Base-by-base conservation (phyloP, 1,284 basidiomycete genomes). In the Fomes fomentarius region DNA sequence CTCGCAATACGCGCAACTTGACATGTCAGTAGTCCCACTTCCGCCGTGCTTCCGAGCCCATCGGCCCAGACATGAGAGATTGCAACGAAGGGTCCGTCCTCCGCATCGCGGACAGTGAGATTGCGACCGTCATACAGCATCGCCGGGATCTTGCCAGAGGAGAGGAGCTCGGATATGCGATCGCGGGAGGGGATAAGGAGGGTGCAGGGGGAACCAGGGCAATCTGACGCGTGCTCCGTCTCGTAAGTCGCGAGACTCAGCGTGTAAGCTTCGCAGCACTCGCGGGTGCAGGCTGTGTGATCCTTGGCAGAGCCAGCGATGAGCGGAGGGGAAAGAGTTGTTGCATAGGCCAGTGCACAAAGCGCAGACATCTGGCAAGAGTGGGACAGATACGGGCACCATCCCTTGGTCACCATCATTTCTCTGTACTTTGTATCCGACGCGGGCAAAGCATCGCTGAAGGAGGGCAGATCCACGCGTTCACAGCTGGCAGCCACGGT, bases 31-130 rank as follows among this genome's bases (percentile, higher is more conserved):
- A 63, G 55, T 6, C 62, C 62, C 3, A 37, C 47, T 19, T 59
- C 62, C 2, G 62, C 50, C 3, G 55, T 57, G 44, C 62, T 63
- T 12, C 62, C 62, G 12, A 63, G 44, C 1, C 62, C 62, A 17
- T 63, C 59, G 0, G 62, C 56, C 62, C 62, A 63, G 6, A 63
- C 62, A 45, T 63, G 61, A 1, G 58, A 63, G 35, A 63, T 57
- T 7, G 58, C 59, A 31, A 63, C 38, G 38, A 58, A 63, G 4
- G 54, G 12, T 12, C 15, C 39, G 10, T 14, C 40, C 11, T 19
- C n/a, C 14, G 49, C 25, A 3, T 25, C 17, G 11, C 31, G 39
- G 14, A 48, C 49, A 10, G 15, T 21, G 10, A 56, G 41, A 14
- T 4, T 5, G n/a, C 22, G 12, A 1, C 46, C 54, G 15, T 51